Base-by-base conservation (phyloP, 148 eudicot genomes). In the Chenopodium berlandieri region DNA sequence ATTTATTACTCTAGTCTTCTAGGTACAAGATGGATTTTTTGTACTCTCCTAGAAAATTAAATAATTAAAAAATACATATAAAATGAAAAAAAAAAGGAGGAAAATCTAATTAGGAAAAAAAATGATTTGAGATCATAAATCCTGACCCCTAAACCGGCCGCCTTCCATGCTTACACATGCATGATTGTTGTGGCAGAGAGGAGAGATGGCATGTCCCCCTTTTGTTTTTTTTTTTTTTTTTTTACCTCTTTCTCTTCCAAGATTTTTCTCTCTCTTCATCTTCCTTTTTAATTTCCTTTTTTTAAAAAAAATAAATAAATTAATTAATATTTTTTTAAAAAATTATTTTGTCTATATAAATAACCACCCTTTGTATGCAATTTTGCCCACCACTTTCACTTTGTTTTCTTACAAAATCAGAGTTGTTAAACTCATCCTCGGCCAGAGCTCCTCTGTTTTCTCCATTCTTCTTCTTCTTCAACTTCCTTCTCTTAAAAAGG, bases 151-250 rank as follows among this genome's bases (percentile, higher is more conserved):
- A 73, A 74, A 50, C 89, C 82, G 92, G 92, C 94, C 94, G 94
- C 89, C 95, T 90, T 92, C 90, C 94, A 85, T 89, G 95, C 92
- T 90, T 90, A 88, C 94, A 89, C 91, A 89, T 85, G 91, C 95
- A 93, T 93, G 95, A 92, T 93, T 90, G 89, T 90, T 89, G 91
- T 91, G 91, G 83, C 90, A 86, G 89, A 44, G 81, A 69, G 11
- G 69, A 48, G 68, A 71, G 40, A 78, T 77, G 63, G 83, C 89
- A 84, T 88, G 89, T 82, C 86, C 83, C 84, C 85, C 68, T 34
- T 13, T 56, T 4, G 0, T 34, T 34, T 0, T 34, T 2, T 34
- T 2, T 34, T 12, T 56, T 16, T 1, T 50, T 12, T 7, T 19
- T 31, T 68, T 9, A 10, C 44, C 73, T 68, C 78, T 48, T 80